These are phyloP conservation scores for Tympanopsis confertula DNA, from an alignment of 2,329 filamentous ascomycete species.

Conservation along the genomic window DNA sequence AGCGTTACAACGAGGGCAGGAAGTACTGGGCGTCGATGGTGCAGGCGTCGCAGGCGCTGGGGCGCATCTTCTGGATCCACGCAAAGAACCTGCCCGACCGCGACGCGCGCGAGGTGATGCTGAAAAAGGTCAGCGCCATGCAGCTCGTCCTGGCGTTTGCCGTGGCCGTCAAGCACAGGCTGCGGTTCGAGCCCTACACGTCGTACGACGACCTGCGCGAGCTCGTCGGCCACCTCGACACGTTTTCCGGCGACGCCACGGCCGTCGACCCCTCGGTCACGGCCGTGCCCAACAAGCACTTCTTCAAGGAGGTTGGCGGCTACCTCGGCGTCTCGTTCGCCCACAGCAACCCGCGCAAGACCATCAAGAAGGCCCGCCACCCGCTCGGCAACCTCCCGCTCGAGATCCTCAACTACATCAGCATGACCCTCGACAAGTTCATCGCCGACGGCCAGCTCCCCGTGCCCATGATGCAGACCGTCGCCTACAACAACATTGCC, in stretches of 20 bases:
- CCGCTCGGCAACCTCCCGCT: constrained; percentile 75
- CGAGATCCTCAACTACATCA: constrained; percentile 66
- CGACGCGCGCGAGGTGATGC: constrained; percentile 49
- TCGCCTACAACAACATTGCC: constrained; percentile 47
- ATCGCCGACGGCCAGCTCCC: constrained; percentile 41
- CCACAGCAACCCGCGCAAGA: constrained; percentile 66
- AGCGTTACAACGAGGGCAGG: constrained; percentile 56
- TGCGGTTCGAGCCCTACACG: constrained; percentile 73
- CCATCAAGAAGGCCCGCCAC: constrained; percentile 59
- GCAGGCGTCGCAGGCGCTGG: constrained; percentile 54
- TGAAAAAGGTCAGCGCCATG: constrained; percentile 57
- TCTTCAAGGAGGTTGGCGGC: constrained; percentile 56
- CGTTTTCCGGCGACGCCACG: constrained; percentile 51
- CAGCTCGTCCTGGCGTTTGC: constrained; percentile 71
- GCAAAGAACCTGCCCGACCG: constrained; percentile 43
- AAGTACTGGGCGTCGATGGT: constrained; percentile 51
- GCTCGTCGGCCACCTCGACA: constrained; percentile 62
- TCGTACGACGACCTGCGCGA: constrained; percentile 64
- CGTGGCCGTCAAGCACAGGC: constrained; percentile 68
- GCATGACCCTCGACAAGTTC: constrained; percentile 51
- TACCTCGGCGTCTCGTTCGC: constrained; percentile 70
- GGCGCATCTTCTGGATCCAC: constrained; percentile 76
- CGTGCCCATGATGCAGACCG: constrained; percentile 45
- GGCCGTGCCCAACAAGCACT: constrained; percentile 26
- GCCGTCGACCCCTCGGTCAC: constrained; percentile 21